Evolutionary conservation across 352 stramenopile genomes (phyloP).

Genomic region (Globisporangium solare): DNA sequence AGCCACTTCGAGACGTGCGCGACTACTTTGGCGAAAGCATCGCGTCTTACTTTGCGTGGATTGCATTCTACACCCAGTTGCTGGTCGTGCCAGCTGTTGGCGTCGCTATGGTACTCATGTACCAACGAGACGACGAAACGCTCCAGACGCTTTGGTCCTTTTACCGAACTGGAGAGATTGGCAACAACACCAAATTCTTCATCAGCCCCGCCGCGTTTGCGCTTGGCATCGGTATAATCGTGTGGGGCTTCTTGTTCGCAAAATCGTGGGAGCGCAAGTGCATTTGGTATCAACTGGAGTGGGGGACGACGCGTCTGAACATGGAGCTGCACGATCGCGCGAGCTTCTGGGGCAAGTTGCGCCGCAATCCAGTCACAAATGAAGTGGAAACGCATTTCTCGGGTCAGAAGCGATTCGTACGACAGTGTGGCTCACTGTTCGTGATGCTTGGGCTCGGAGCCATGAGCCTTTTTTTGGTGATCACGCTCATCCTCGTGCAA

Average conservation of each 20-base stretch:
- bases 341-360: conserved; percentile 22
- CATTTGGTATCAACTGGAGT: conserved; percentile 57
- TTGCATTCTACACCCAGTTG: conserved; percentile 75
- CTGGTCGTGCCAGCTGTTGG: conserved; percentile 45
- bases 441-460: conserved; percentile 17
- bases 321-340: conserved; percentile 18
- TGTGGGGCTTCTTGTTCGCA: conserved; percentile 45
- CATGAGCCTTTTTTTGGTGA: conserved; percentile 19
- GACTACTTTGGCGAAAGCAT: conserved; percentile 88
- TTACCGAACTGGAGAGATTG: conserved; percentile 12
- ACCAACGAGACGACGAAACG: conserved; percentile 9
- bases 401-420: conserved; percentile 8
- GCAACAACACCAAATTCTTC: not conserved
- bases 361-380: conserved; percentile 26
- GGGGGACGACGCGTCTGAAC: conserved; percentile 27
- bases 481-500: conserved; percentile 30
- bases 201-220: conserved; percentile 3
- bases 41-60: conserved; percentile 90
- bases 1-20: conserved; percentile 70
- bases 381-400: conserved; percentile 24
- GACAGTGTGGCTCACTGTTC: conserved; percentile 14
- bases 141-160: conserved; percentile 22
- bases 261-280: conserved; percentile 59
- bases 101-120: conserved; percentile 24
- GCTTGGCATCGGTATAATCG: conserved; percentile 28